phyloP scores from a whole-genome alignment of 345 rosid genomes.

The Cardamine chenopodiifolia region DNA sequence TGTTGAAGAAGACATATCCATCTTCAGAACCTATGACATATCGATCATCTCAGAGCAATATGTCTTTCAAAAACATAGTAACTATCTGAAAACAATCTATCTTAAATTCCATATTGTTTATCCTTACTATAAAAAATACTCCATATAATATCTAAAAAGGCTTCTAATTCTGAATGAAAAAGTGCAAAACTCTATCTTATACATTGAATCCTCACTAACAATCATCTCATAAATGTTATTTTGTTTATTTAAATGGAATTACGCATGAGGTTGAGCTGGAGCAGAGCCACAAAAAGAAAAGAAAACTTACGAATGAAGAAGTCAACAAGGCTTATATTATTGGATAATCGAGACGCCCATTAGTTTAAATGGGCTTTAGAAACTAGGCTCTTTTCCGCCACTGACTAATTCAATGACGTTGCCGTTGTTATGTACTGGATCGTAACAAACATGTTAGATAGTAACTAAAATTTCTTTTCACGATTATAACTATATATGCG shows the following conservation, averaged over 20 bases:
- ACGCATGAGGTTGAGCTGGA: not conserved
- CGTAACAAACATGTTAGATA: conserved; percentile 2
- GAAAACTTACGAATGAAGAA: not conserved
- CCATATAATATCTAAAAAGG: too few species aligned
- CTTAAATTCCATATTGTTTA: not conserved
- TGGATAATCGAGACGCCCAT: not conserved
- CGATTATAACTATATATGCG: not conserved
- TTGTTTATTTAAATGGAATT: not conserved
- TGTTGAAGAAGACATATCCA: not conserved
- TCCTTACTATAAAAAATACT: too few species aligned
- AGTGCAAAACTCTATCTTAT: not conserved
- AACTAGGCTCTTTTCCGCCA: not conserved
- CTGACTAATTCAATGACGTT: conserved; percentile 2
- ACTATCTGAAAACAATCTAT: not conserved
- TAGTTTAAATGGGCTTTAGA: conserved; percentile 12
- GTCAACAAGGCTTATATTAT: not conserved
- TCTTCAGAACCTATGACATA: not conserved
- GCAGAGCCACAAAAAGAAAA: not conserved
- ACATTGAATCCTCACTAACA: not conserved
- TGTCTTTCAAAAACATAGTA: not conserved
- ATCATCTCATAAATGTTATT: not conserved
- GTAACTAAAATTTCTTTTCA: not conserved
- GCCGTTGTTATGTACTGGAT: not conserved
- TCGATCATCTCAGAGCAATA: not conserved
- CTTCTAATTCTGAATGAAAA: not conserved